Conservation (phyloP, 257 asterid genomes). For the Verbascum thapsus region DNA sequence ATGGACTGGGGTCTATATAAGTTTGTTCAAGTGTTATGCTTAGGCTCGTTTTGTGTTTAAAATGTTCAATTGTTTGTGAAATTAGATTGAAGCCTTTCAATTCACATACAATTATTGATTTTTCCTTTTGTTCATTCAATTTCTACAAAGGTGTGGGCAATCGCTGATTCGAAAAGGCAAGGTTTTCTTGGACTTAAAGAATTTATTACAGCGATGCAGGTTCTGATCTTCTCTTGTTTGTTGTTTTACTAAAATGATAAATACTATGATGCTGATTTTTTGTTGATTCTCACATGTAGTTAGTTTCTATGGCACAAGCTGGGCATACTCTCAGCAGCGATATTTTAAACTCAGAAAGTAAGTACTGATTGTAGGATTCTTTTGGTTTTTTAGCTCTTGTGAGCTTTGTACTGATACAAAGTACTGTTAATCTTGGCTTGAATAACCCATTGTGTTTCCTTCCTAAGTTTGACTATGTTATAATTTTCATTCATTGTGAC, state of each 20-base stretch:
- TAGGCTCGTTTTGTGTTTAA: conserved; percentile 19
- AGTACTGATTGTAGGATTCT: conserved; percentile 14
- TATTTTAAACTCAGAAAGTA: conserved; percentile 62
- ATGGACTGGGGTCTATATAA: background rate
- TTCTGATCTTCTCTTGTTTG: conserved; percentile 29
- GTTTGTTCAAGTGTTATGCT: background rate
- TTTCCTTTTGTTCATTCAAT: too few relatives aligned
- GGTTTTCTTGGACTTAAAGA: conserved; percentile 93
- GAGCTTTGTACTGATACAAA: too few relatives aligned
- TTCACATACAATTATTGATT: conserved; percentile 4
- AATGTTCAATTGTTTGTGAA: conserved; percentile 2
- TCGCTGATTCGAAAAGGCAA: conserved; percentile 91
- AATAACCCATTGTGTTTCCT: too few relatives aligned
- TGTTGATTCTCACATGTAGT: conserved; percentile 42
- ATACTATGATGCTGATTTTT: conserved; percentile 32
- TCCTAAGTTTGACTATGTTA: too few relatives aligned
- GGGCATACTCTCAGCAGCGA: conserved; percentile 64
- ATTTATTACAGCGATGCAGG: conserved; percentile 90
- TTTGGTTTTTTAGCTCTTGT: background rate
- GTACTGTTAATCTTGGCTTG: too few relatives aligned
- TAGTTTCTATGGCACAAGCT: conserved; percentile 85
- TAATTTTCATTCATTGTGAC: conserved; percentile 21
- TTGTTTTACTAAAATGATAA: conserved; percentile 21
- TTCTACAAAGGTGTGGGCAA: conserved; percentile 78
- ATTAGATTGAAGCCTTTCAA: conserved; percentile 8